Conservation (phyloP, 768 basidiomycete genomes). For the Rubroboletus satanas region DNA sequence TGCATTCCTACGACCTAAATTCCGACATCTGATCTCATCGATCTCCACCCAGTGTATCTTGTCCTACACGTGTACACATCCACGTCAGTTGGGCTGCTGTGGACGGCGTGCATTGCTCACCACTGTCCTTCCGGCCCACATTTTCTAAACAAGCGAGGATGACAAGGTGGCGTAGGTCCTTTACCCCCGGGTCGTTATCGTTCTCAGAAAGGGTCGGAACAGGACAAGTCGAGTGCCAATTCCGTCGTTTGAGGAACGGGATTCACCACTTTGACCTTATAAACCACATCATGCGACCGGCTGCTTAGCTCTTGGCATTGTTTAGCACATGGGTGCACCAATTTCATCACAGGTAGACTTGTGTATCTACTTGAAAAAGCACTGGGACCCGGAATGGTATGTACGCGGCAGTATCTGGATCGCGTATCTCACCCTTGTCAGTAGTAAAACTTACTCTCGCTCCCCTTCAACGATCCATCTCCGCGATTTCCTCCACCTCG, state of each 20-base stretch:
- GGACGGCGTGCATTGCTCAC: background rate
- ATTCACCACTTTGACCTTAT: conserved; percentile 1
- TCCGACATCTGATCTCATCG: conserved; percentile 19
- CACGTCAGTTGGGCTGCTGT: conserved; percentile 12
- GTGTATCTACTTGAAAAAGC: background rate
- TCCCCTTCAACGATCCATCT: background rate
- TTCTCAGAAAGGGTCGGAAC: background rate
- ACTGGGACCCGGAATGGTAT: background rate
- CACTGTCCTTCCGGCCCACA: background rate
- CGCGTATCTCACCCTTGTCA: background rate
- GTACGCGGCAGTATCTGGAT: background rate
- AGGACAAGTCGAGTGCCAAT: background rate
- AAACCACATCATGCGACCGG: conserved; percentile 12
- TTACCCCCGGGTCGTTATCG: background rate
- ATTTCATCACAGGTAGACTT: background rate
- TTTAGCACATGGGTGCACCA: background rate
- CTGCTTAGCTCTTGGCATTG: conserved; percentile 4
- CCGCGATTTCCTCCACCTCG: conserved; percentile 1
- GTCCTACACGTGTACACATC: conserved; percentile 1
- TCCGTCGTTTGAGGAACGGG: background rate
- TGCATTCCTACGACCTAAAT: background rate
- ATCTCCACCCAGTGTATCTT: conserved; percentile 13
- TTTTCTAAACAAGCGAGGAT: conserved; percentile 11
- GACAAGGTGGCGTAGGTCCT: conserved; percentile 26
- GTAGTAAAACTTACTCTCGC: background rate